These are phyloP conservation scores for Ceratocystis albifundus DNA, from an alignment of 2,329 filamentous ascomycete species.

Conservation along the genomic window DNA sequence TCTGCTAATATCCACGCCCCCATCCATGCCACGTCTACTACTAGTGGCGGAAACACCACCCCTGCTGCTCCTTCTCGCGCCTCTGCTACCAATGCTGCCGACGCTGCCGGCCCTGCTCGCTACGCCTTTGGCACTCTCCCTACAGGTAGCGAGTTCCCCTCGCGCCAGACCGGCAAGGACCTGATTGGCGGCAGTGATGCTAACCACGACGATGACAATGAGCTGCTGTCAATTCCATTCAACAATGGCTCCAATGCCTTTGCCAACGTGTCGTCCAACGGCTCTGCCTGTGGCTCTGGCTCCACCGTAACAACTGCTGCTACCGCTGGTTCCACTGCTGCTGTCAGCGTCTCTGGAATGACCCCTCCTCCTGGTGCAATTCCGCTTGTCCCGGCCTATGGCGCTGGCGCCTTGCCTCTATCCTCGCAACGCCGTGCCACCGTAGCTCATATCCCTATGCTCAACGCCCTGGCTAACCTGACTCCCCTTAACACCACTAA, in stretches of 20 bases:
- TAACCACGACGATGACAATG: slow-evolving; percentile 59
- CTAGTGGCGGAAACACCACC: neutral
- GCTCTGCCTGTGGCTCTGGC: slow-evolving; percentile 29
- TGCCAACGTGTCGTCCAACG: slow-evolving; percentile 26
- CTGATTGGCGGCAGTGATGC: slow-evolving; percentile 55
- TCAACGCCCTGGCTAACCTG: slow-evolving; percentile 29
- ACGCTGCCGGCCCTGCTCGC: neutral
- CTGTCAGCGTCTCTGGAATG: slow-evolving; percentile 27
- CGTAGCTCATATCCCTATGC: slow-evolving; percentile 18
- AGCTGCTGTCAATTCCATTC: slow-evolving; percentile 55
- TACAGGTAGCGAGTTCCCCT: slow-evolving; percentile 38
- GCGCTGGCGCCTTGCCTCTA: slow-evolving; percentile 2
- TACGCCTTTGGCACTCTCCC: slow-evolving; percentile 18
- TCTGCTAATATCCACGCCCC: neutral
- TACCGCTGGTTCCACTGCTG: slow-evolving; percentile 28
- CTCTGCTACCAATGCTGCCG: neutral
- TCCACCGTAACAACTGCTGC: slow-evolving; percentile 33
- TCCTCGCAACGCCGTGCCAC: slow-evolving; percentile 20
- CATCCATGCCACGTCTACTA: neutral
- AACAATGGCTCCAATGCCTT: slow-evolving; percentile 2
- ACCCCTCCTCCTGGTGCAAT: neutral
- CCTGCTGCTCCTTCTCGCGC: neutral
- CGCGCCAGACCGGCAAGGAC: slow-evolving; percentile 53
- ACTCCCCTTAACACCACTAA: slow-evolving; percentile 27
- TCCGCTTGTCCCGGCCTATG: neutral